A percentile compares a stretch with the other conserved stretches of the same genome.
phyloP scores from a whole-genome alignment of 2,329 filamentous ascomycete genomes.

The Colletotrichum sp. region DNA sequence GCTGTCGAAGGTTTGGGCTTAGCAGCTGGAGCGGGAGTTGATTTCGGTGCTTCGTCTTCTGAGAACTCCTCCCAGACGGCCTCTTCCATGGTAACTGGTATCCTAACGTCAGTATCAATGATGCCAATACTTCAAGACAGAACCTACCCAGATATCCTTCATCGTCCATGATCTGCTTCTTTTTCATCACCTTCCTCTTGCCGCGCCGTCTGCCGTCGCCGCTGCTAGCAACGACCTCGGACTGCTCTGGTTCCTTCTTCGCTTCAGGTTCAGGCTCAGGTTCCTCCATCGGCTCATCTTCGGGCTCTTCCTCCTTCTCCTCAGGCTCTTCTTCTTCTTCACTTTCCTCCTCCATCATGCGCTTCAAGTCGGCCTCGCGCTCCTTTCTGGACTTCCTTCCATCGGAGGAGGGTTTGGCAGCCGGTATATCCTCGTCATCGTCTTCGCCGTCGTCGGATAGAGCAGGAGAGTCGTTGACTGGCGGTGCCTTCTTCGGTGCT shows the following conservation, averaged over 20 bases:
- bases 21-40: constrained; percentile 38
- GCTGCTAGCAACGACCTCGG: constrained; percentile 58
- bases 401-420: constrained; percentile 36
- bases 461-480: constrained; percentile 33
- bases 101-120: constrained; percentile 6
- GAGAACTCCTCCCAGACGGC: constrained; percentile 90
- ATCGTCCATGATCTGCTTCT: constrained; percentile 85
- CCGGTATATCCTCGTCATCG: constrained; percentile 56
- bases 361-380: constrained; percentile 67
- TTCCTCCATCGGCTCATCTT: constrained; percentile 46
- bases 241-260: constrained; percentile 45
- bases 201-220: constrained; percentile 73
- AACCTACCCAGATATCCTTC: constrained; percentile 84
- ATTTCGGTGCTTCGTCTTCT: constrained; percentile 75
- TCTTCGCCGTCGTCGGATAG: constrained; percentile 58
- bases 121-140: not conserved
- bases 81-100: constrained; percentile 82
- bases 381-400: constrained; percentile 58
- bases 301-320: constrained; percentile 52
- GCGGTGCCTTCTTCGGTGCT: not conserved
- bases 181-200: constrained; percentile 82
- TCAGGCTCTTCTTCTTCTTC: constrained; percentile 67
- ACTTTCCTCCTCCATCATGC: constrained; percentile 78
- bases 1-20: constrained; percentile 55
- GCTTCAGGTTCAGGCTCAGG: constrained; percentile 39